Conservation (phyloP, 148 eudicot species). For the Bassia scoparia region DNA sequence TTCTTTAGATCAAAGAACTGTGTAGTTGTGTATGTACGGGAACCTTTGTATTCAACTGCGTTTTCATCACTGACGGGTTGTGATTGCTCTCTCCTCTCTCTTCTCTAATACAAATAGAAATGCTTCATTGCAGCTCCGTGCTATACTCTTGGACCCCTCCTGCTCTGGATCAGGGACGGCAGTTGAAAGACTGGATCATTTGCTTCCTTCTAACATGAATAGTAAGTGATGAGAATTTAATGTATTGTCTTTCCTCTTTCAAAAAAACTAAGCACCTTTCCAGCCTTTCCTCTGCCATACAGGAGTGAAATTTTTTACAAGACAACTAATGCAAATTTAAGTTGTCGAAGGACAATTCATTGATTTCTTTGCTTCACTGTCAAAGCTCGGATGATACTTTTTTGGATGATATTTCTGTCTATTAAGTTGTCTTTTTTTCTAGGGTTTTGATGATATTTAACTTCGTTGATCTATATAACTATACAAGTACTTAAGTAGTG, state of each 20-base stretch:
- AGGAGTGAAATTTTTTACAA: too few relatives aligned
- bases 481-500: too few relatives aligned
- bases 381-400: too few relatives aligned
- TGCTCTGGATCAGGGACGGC: slow-evolving; percentile 99
- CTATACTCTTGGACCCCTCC: slow-evolving; percentile 94
- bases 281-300: too few relatives aligned
- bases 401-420: too few relatives aligned
- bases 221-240: slow-evolving; percentile 28
- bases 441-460: too few relatives aligned
- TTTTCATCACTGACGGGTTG: background rate
- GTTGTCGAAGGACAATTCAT: too few relatives aligned
- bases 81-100: background rate
- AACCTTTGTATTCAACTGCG: background rate
- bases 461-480: too few relatives aligned
- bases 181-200: slow-evolving; percentile 83
- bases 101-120: background rate
- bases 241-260: background rate
- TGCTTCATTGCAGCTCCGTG: slow-evolving; percentile 53
- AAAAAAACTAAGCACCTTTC: background rate
- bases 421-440: too few relatives aligned
- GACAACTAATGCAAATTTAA: background rate
- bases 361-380: too few relatives aligned
- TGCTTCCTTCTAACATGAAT: slow-evolving; percentile 73
- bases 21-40: background rate
- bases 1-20: background rate